phyloP scores from a whole-genome alignment of 345 rosid species.

The Ceriops decandra region DNA sequence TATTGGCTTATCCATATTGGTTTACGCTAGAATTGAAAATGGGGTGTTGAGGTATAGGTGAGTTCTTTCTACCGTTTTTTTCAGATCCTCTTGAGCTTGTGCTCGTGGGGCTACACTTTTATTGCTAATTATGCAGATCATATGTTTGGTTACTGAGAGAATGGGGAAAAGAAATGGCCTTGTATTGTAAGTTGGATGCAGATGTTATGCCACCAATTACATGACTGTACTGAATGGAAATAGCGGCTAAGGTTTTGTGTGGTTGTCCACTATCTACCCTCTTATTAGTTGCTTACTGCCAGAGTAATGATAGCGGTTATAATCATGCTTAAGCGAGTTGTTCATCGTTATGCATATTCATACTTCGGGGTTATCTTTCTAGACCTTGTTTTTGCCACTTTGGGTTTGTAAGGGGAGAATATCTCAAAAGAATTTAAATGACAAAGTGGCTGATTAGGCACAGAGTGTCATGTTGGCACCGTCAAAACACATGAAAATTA shows the following conservation, averaged over 20 bases:
- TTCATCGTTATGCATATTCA: neutral
- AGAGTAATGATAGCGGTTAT: constrained; percentile 1
- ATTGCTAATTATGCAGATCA: neutral
- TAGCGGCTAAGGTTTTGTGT: neutral
- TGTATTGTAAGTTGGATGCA: neutral
- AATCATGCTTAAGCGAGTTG: neutral
- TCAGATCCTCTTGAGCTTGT: constrained; percentile 19
- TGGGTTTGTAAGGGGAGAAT: neutral
- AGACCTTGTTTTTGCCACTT: constrained; percentile 16
- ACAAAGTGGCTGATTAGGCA: neutral
- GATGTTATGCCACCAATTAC: neutral
- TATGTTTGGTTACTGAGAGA: constrained; percentile 8
- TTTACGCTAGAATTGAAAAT: constrained; percentile 17
- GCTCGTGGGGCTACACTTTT: neutral
- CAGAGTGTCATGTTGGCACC: neutral
- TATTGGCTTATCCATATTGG: constrained; percentile 18
- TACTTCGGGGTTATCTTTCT: constrained; percentile 13
- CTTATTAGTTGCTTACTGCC: neutral
- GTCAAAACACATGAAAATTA: neutral
- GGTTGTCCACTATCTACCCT: neutral
- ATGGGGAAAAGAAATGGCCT: neutral
- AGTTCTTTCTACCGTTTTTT: constrained; percentile 19
- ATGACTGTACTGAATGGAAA: neutral
- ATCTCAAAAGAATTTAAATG: constrained; percentile 10
- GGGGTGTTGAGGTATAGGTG: constrained; percentile 29